phyloP scores from a whole-genome alignment of 352 stramenopile genomes.

The Phytophthora macrochlamydospora region DNA sequence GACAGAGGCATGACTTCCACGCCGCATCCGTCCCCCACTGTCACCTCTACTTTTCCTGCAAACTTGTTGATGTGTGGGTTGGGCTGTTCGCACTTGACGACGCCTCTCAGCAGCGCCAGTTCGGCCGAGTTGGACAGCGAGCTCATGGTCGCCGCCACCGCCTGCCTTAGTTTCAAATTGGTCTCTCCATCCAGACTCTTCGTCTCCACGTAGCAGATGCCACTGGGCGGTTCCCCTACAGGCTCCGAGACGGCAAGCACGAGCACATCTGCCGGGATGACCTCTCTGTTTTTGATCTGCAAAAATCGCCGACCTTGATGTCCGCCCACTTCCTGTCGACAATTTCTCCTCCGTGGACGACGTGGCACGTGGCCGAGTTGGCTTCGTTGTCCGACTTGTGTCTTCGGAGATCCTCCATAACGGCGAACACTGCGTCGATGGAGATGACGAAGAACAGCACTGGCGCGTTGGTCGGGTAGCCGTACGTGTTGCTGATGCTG shows the following conservation, averaged over 20 bases:
- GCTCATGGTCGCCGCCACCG: slow-evolving; percentile 72
- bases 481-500: slow-evolving; percentile 84
- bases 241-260: slow-evolving; percentile 82
- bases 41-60: slow-evolving; percentile 81
- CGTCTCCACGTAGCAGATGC: slow-evolving; percentile 91
- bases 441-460: slow-evolving; percentile 91
- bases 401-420: slow-evolving; percentile 85
- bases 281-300: slow-evolving; percentile 79
- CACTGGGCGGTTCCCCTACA: slow-evolving; percentile 64
- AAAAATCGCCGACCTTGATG: slow-evolving; percentile 86
- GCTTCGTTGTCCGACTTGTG: slow-evolving; percentile 83
- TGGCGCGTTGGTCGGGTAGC: slow-evolving; percentile 75
- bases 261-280: slow-evolving; percentile 85
- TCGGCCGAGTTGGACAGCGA: slow-evolving; percentile 56
- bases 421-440: slow-evolving; percentile 90
- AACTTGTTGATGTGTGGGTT: slow-evolving; percentile 92
- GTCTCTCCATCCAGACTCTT: slow-evolving; percentile 93
- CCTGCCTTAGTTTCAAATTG: slow-evolving; percentile 91
- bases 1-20: slow-evolving; percentile 80
- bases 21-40: slow-evolving; percentile 61
- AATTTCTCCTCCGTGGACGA: slow-evolving; percentile 69
- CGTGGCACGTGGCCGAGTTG: slow-evolving; percentile 77
- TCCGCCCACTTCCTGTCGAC: slow-evolving; percentile 81
- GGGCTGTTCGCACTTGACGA: slow-evolving; percentile 76
- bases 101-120: slow-evolving; percentile 58